These are phyloP conservation scores for Bocquillonia castaneifolia DNA, from an alignment of 441 rosid species.

Conservation along the genomic window DNA sequence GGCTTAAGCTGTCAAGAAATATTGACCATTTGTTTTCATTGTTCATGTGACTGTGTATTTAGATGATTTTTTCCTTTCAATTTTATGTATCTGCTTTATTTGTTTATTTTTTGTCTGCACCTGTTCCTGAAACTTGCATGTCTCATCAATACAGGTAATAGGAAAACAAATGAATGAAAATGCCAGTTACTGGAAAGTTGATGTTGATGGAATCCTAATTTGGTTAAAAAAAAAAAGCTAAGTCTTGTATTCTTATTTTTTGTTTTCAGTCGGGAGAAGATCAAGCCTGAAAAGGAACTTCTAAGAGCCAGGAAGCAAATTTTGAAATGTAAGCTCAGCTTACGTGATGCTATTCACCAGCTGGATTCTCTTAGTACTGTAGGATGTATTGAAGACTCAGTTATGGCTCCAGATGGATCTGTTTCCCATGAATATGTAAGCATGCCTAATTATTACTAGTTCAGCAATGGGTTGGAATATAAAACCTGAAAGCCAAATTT, in stretches of 20 bases:
- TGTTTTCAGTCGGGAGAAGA: conserved; percentile 79
- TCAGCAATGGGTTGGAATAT: conserved; percentile 6
- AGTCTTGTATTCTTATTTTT: conserved; percentile 4
- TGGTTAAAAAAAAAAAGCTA: conserved; percentile 1
- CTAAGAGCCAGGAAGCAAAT: conserved; percentile 80
- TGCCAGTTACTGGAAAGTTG: not conserved
- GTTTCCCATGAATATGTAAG: conserved; percentile 91
- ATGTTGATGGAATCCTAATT: not conserved
- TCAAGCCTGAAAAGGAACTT: conserved; percentile 85
- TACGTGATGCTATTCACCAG: conserved; percentile 77
- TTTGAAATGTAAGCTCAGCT: conserved; percentile 82
- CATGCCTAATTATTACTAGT: conserved; percentile 10
- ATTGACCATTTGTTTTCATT: not conserved
- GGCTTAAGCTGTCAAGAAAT: not conserved
- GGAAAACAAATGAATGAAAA: not conserved
- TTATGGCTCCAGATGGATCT: conserved; percentile 92
- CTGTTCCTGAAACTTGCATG: not conserved
- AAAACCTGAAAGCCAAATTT: not conserved
- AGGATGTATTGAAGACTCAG: conserved; percentile 80
- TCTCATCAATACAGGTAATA: not conserved
- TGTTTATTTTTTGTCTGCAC: not conserved
- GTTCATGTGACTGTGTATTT: not conserved
- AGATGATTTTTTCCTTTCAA: not conserved
- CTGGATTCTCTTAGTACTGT: conserved; percentile 75
- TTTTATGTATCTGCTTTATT: not conserved